Evolutionary conservation across 257 asterid species (phyloP), one percentile per base, ranked within the genome.

Genomic region (Jaltomata sinuosa): DNA sequence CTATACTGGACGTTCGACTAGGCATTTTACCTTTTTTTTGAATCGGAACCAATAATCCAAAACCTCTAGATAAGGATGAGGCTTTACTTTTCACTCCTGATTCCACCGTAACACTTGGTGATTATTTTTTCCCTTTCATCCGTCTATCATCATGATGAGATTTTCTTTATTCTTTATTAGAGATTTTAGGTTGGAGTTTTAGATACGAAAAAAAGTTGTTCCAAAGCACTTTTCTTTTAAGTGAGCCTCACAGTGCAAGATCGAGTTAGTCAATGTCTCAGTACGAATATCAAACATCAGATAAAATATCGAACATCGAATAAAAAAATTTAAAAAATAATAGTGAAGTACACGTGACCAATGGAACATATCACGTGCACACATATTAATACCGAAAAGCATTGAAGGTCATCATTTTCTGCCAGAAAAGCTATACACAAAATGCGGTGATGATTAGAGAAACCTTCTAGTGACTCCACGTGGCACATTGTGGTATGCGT

Each of bases 211-310:
- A 3, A 1, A 11, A 11, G 1, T 5, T 12, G 8, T 61, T 61
- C 9, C 0, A 1, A 6, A 12, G 19, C 9, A 0, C 1, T 61
- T 25, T 59, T 25, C 36, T 61, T 0, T 61, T 61, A 25, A 61
- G 25, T 4, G 10, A 32, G 36, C 36, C 36, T 32, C 36, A 3
- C 3, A 36, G 5, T 36, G 2, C 5, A 3, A 36, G n/a, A 36
- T 36, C 5, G 40, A 6, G 5, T 36, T 6, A 14, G 0, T 25
- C 0, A 5, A 5, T 29, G 3, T 29, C 0, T 0, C 0, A 64
- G 29, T 15, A 29, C 11, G 2, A 1, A 64, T 0, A 64, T 1
- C 0, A 0, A 62, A 27, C 0, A 15, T 29, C n/a, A 19, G 8
- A 0, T 67, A 2, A 7, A 3, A 62, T n/a, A 64, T 1, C 0